Conservation (phyloP, 148 eudicot genomes). For the Chenopodium quinoa region DNA sequence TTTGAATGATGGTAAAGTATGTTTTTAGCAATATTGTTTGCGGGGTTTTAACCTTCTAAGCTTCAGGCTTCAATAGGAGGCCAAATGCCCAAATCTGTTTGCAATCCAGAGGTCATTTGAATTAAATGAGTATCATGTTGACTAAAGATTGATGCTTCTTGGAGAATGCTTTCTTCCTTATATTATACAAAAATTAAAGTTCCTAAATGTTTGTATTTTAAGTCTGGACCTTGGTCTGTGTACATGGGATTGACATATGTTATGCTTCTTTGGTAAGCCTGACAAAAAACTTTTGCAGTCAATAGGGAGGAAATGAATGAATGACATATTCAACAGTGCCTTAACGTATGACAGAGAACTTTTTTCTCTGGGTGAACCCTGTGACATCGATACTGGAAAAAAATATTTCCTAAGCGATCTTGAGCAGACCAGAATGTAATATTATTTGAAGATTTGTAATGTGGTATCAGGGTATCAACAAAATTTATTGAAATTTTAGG, state of each 20-base stretch:
- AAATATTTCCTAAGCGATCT: not conserved
- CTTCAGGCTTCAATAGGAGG: not conserved
- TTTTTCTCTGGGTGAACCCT: not conserved
- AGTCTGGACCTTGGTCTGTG: not conserved
- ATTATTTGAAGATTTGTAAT: not conserved
- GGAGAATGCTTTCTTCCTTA: not conserved
- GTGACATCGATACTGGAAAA: not conserved
- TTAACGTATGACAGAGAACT: not conserved
- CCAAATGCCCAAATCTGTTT: not conserved
- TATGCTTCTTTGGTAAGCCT: not conserved
- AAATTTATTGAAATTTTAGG: not conserved
- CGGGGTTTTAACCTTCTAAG: slow-evolving; percentile 3
- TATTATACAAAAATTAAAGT: not conserved
- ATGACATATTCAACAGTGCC: not conserved
- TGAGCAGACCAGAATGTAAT: not conserved
- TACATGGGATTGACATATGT: not conserved
- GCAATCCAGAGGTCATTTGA: not conserved
- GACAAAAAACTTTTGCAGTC: not conserved
- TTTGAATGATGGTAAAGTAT: not conserved
- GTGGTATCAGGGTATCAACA: not conserved
- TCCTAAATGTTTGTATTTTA: not conserved
- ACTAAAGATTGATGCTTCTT: not conserved
- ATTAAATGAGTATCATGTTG: not conserved
- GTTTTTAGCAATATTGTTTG: not conserved
- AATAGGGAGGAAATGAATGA: not conserved